Evolutionary conservation across 2,329 filamentous ascomycete species (phyloP).

Genomic region (Ustulina deusta): DNA sequence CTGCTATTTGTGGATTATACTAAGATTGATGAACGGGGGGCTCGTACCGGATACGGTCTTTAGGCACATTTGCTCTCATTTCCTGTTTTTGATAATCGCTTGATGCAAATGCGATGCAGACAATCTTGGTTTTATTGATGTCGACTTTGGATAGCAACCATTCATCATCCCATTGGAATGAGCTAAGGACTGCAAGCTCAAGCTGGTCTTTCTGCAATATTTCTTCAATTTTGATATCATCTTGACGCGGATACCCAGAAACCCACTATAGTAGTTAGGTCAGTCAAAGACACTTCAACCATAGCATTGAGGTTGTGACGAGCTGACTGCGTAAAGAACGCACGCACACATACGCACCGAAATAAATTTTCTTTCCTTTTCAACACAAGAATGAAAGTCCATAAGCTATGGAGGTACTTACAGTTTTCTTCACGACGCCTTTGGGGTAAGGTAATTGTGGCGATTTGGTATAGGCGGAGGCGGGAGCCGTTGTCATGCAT

Average conservation of each 20-base stretch:
- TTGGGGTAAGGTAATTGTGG: conserved; percentile 57
- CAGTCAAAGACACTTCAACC: not conserved
- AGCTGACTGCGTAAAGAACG: not conserved
- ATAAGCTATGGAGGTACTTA: conserved; percentile 12
- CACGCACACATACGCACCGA: not conserved
- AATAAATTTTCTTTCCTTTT: no score
- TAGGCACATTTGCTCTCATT: conserved; percentile 63
- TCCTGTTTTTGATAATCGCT: conserved; percentile 63
- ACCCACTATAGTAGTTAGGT: conserved; percentile 63
- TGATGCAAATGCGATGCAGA: conserved; percentile 68
- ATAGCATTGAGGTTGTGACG: not conserved
- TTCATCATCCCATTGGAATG: conserved; percentile 85
- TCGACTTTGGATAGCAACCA: conserved; percentile 83
- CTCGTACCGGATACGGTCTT: conserved; percentile 61
- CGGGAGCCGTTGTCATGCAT: not conserved
- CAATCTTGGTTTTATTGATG: conserved; percentile 68
- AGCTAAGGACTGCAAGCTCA: conserved; percentile 83
- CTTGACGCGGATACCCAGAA: conserved; percentile 68
- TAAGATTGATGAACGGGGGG: not conserved
- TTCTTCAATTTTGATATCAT: conserved; percentile 84
- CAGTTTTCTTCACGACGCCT: conserved; percentile 83
- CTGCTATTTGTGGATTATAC: not conserved
- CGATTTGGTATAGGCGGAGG: not conserved
- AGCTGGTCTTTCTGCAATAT: conserved; percentile 80
- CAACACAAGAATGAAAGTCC: no score